Percentiles rank a stretch among this genome's conserved stretches.
Evolutionary conservation across 305 asterid genomes (phyloP).

Genomic region (Solanum hybrid): DNA sequence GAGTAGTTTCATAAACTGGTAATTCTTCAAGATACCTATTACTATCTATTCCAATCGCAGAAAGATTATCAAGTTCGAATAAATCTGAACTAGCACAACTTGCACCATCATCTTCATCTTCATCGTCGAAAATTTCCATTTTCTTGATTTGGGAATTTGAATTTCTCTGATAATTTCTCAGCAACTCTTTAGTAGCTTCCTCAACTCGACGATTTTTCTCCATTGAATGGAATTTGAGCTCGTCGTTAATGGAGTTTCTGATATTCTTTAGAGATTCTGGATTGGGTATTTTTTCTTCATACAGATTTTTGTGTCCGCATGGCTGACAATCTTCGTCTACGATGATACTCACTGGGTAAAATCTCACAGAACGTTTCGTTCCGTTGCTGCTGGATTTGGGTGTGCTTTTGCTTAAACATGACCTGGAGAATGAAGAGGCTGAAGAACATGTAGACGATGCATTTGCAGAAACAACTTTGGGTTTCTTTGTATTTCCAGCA

Average conservation of each 20-base stretch:
- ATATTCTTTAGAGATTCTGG: slow-evolving; percentile 6
- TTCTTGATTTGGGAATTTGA: slow-evolving; percentile 1
- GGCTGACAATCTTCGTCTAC: slow-evolving; percentile 56
- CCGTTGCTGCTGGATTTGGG: slow-evolving; percentile 46
- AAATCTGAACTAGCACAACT: slow-evolving; percentile 83
- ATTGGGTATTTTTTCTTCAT: slow-evolving; percentile 8
- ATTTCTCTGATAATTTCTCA: slow-evolving; percentile 43
- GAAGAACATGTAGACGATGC: slow-evolving; percentile 67
- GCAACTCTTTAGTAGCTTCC: slow-evolving; percentile 48
- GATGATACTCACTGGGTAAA: slow-evolving; percentile 57
- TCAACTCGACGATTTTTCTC: slow-evolving; percentile 63
- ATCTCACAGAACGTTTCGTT: slow-evolving; percentile 60
- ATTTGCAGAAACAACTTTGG: slow-evolving; percentile 40
- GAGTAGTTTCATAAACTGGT: slow-evolving; percentile 85
- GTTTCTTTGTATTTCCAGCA: slow-evolving; percentile 43
- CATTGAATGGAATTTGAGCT: slow-evolving; percentile 36
- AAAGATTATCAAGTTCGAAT: slow-evolving; percentile 80
- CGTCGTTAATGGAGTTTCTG: slow-evolving; percentile 26
- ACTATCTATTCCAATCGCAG: slow-evolving; percentile 66
- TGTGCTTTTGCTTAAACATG: slow-evolving; percentile 67
- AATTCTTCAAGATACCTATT: slow-evolving; percentile 54
- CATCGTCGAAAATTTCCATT: slow-evolving; percentile 14
- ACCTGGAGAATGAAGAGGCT: slow-evolving; percentile 74
- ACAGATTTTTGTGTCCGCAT: slow-evolving; percentile 36
- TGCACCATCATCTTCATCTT: slow-evolving; percentile 45